phyloP scores from a whole-genome alignment of 2,329 filamentous ascomycete species.

The Cryphonectria japonica region DNA sequence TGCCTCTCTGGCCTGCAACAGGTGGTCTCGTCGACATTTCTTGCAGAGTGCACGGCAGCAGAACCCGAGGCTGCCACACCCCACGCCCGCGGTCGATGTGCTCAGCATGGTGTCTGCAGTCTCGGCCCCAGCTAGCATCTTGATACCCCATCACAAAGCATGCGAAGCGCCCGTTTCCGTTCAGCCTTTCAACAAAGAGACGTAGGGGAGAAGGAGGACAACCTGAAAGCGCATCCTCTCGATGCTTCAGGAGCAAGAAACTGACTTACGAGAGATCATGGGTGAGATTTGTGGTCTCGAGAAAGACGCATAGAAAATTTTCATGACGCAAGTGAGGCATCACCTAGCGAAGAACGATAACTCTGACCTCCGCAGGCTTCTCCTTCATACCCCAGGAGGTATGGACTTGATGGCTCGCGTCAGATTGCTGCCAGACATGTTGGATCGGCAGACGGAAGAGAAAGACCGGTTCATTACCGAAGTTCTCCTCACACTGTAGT shows the following conservation, averaged over 20 bases:
- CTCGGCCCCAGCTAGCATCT: neutral
- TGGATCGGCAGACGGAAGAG: constrained; percentile 1
- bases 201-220: neutral
- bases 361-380: neutral
- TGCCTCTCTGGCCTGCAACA: neutral
- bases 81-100: neutral
- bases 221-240: neutral
- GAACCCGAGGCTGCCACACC: neutral
- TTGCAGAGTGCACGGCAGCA: neutral
- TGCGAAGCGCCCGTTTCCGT: neutral
- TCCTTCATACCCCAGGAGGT: neutral
- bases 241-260: neutral
- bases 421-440: neutral
- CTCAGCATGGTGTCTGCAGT: neutral
- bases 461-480: neutral
- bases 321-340: neutral
- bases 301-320: neutral
- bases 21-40: neutral
- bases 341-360: neutral
- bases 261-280: neutral
- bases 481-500: neutral
- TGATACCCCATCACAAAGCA: neutral
- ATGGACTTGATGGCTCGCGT: neutral
- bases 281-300: neutral
- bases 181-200: neutral